phyloP scores from a whole-genome alignment of 768 basidiomycete genomes.

The Phanerochaete sordida region DNA sequence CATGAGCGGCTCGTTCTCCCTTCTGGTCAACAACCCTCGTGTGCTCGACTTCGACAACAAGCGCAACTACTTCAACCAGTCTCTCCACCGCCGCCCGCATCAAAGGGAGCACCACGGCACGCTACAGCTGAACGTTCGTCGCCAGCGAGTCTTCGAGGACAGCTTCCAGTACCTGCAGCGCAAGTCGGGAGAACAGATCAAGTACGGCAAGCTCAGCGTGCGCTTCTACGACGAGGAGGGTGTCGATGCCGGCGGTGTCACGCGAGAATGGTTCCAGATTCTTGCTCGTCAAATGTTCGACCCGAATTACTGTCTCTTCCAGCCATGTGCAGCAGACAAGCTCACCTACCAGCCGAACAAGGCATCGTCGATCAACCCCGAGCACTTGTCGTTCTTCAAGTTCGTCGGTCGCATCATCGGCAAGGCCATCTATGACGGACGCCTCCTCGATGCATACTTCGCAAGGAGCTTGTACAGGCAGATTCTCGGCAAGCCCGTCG shows the following conservation, averaged over 20 bases:
- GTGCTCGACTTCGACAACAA: constrained; percentile 99
- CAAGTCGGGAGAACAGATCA: constrained; percentile 93
- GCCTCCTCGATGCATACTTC: constrained; percentile 96
- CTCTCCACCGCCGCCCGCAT: constrained; percentile 80
- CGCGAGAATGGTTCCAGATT: constrained; percentile 98
- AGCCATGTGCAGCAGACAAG: constrained; percentile 93
- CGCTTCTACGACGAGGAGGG: constrained; percentile 98
- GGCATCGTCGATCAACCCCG: constrained; percentile 90
- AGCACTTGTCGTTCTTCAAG: constrained; percentile 97
- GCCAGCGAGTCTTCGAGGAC: constrained; percentile 94
- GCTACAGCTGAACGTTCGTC: constrained; percentile 83
- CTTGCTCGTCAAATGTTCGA: constrained; percentile 99
- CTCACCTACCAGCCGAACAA: constrained; percentile 96
- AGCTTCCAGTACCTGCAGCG: constrained; percentile 91
- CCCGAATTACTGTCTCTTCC: constrained; percentile 96
- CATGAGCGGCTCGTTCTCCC: constrained; percentile 97
- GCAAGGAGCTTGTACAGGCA: constrained; percentile 96
- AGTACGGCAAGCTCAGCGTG: constrained; percentile 94
- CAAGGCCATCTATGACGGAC: constrained; percentile 95
- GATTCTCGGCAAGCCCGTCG: constrained; percentile 89
- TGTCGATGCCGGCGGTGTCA: constrained; percentile 97
- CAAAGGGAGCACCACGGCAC: constrained; percentile 79
- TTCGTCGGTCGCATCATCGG: constrained; percentile 98
- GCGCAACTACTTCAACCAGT: constrained; percentile 92
- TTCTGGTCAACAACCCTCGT: constrained; percentile 92